Conservation (phyloP, 371 early-diverging fungal genomes). For the Mucor indicus region DNA sequence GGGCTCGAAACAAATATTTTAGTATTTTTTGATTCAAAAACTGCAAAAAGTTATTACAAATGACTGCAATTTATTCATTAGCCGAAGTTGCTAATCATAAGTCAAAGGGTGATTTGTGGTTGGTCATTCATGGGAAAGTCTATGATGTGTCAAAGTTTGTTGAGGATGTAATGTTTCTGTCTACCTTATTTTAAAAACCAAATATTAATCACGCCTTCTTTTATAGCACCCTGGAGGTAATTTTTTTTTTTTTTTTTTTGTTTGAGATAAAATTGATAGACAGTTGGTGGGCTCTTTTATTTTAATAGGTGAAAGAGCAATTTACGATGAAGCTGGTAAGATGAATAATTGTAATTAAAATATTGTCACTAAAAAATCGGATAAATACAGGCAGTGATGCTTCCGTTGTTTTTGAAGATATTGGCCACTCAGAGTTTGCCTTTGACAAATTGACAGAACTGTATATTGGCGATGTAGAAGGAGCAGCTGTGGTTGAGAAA, state of each 20-base stretch:
- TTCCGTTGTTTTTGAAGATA: slow-evolving; percentile 86
- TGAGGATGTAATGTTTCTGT: slow-evolving; percentile 52
- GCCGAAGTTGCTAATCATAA: slow-evolving; percentile 60
- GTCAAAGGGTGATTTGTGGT: slow-evolving; percentile 57
- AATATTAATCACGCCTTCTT: no score
- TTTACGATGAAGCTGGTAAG: slow-evolving; percentile 59
- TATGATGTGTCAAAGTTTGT: slow-evolving; percentile 81
- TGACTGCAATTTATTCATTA: slow-evolving; percentile 8
- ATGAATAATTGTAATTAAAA: no score
- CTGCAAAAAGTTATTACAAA: no score
- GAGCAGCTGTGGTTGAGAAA: slow-evolving; percentile 22
- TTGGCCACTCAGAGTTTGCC: slow-evolving; percentile 79
- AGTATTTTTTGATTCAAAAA: no score
- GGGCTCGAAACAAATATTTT: no score
- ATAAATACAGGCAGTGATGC: slow-evolving; percentile 61
- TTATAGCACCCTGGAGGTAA: slow-evolving; percentile 50
- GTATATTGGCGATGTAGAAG: slow-evolving; percentile 34
- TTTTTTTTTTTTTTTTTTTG: no score
- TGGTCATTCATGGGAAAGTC: slow-evolving; percentile 76
- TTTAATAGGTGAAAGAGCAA: slow-evolving; percentile 54
- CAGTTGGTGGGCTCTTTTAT: no score
- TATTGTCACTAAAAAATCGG: slow-evolving; percentile 16
- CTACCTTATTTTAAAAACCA: no score
- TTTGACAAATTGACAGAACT: slow-evolving; percentile 37
- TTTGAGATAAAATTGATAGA: no score